Base-by-base conservation (phyloP, 208 protist species). In the Kentomonas sorsogonicus region DNA sequence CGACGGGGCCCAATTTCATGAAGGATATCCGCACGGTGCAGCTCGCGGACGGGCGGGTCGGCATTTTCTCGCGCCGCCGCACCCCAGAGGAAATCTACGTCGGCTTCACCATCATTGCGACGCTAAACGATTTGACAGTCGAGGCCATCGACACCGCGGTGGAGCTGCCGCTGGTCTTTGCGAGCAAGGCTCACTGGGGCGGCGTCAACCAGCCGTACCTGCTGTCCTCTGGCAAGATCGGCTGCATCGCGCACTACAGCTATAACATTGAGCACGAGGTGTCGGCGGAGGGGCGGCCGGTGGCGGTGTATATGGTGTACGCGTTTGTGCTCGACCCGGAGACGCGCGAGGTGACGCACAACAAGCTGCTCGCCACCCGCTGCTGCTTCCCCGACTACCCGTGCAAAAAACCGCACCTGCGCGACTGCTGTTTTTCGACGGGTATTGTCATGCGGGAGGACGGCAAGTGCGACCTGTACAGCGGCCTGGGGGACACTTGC, bases 381-480 rank as follows among this genome's bases (percentile, higher is more conserved):
- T 66, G 60, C 46, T 86, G 79, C 69, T 86, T 70, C 61, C 79
- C 79, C 1, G 59, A 64, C 23, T 86, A 57, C 51, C 72, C 75
- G 1, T 25, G 61, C 43, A 86, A 86, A 67, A 63, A 61, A 11
- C 59, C 54, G 2, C 71, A 69, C 45, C 62, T 86, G 6, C 40
- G 58, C 7, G 79, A 86, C 60, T 83, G 79, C 53, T 74, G 72
- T 25, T 86, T 86, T 48, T 57, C 69, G 7, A 69, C 75, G 16
- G 79, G 79, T 40, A 86, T 86, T 36, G 66, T 79, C 9, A 82
- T 80, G 72, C 77, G 77, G 22, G 55, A 68, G 26, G 79, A 86
- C 47, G 79, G 72, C 31, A 86, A 86, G 63, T 83, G 74, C 47
- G 75, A 86, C 43, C 55, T 86, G 36, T 86, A 86, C 73, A 86